phyloP scores from a whole-genome alignment of 257 asterid genomes.

The Rauvolfia tetraphylla region DNA sequence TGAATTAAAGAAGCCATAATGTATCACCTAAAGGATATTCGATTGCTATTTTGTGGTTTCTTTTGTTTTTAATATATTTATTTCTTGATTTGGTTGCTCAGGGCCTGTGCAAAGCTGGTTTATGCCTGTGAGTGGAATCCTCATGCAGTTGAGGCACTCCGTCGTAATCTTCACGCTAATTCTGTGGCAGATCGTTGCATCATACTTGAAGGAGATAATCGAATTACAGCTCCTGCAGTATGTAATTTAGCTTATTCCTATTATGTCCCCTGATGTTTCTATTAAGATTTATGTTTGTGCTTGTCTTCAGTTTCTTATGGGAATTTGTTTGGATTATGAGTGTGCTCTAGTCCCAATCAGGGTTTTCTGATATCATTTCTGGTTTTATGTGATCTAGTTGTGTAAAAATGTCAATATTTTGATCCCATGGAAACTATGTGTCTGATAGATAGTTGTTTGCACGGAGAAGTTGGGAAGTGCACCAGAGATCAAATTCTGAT shows the following conservation, averaged over 20 bases:
- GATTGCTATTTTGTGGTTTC: constrained; percentile 9
- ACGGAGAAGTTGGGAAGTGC: not conserved
- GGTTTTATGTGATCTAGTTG: not conserved
- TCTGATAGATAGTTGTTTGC: not conserved
- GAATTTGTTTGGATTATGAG: not conserved
- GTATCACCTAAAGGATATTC: not conserved
- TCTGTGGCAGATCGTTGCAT: constrained; percentile 75
- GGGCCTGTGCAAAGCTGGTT: constrained; percentile 78
- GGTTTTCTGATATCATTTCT: too few relatives aligned
- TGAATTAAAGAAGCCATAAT: not conserved
- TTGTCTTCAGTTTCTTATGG: not conserved
- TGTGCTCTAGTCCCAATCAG: not conserved
- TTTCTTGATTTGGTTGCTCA: constrained; percentile 25
- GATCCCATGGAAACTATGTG: not conserved
- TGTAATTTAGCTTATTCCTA: constrained; percentile 19
- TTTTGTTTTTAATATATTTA: constrained; percentile 8
- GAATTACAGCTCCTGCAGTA: constrained; percentile 80
- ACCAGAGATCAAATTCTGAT: not conserved
- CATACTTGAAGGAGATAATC: constrained; percentile 89
- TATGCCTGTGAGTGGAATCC: constrained; percentile 99
- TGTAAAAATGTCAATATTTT: not conserved
- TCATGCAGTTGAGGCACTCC: constrained; percentile 84
- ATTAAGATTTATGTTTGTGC: not conserved
- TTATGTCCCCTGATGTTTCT: not conserved
- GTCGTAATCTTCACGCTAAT: constrained; percentile 61